Conservation (phyloP, 257 asterid genomes). For the Fraxinus americana region DNA sequence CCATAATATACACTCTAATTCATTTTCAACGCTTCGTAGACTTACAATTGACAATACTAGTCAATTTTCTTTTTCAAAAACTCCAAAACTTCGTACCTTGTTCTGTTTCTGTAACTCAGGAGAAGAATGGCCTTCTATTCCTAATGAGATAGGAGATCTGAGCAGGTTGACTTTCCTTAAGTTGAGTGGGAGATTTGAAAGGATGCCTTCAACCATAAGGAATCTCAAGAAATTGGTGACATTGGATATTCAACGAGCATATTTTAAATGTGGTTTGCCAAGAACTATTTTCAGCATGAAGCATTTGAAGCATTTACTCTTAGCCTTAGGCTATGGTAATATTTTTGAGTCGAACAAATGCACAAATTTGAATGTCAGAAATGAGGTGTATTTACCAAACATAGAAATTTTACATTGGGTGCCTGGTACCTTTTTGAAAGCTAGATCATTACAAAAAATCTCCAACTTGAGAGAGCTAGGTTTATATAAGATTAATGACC, state of each 20-base stretch:
- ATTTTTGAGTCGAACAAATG: too few species aligned
- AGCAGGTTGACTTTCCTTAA: background rate
- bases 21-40: too few species aligned
- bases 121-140: background rate
- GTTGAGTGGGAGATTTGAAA: background rate
- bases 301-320: background rate
- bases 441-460: background rate
- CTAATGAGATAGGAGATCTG: background rate
- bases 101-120: too few species aligned
- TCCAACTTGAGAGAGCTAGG: background rate
- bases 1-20: too few species aligned
- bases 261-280: background rate
- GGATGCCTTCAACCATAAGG: background rate
- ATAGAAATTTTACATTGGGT: background rate
- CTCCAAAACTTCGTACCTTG: too few species aligned
- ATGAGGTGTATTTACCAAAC: background rate
- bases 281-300: background rate
- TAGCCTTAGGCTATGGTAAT: background rate
- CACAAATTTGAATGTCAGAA: background rate
- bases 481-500: background rate
- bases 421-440: background rate
- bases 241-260: background rate
- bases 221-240: background rate
- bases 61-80: too few species aligned
- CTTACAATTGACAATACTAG: too few species aligned